Percentiles rank a stretch among this genome's conserved stretches.
Conservation (phyloP, 176 grass and related monocot species). For the Phoenix roebelenii region DNA sequence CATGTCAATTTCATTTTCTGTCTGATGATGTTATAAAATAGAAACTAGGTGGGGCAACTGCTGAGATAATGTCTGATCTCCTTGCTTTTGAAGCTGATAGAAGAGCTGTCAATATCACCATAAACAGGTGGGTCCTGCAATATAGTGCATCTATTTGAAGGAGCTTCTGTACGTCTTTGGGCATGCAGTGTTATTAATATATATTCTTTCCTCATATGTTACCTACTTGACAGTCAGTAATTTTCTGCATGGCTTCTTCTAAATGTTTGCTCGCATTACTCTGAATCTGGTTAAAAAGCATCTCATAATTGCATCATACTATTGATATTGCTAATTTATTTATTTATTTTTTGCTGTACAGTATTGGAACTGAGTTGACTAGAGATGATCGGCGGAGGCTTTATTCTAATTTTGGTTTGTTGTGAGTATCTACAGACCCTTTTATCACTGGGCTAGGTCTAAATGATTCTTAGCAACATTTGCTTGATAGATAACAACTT, state of each 20-base stretch:
- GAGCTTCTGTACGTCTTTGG: neutral
- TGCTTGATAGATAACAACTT: conserved; percentile 1
- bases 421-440: conserved; percentile 36
- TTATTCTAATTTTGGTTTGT: conserved; percentile 93
- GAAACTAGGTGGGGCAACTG: conserved; percentile 95
- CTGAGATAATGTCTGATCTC: conserved; percentile 96
- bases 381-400: conserved; percentile 93
- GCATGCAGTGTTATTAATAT: no score
- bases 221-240: no score
- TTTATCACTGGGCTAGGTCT: neutral
- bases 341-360: conserved; percentile 26
- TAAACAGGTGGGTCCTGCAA: conserved; percentile 54
- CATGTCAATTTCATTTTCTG: conserved; percentile 9
- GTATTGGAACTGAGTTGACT: conserved; percentile 94
- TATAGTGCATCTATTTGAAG: neutral
- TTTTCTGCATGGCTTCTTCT: no score
- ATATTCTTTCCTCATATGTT: no score
- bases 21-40: conserved; percentile 27
- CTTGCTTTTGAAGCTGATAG: conserved; percentile 97
- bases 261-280: no score
- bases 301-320: no score
- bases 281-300: no score
- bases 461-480: neutral
- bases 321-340: conserved; percentile 18
- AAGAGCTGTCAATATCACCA: conserved; percentile 97